Evolutionary conservation across 352 stramenopile genomes (phyloP).

Genomic region (Globisporangium irregulare): DNA sequence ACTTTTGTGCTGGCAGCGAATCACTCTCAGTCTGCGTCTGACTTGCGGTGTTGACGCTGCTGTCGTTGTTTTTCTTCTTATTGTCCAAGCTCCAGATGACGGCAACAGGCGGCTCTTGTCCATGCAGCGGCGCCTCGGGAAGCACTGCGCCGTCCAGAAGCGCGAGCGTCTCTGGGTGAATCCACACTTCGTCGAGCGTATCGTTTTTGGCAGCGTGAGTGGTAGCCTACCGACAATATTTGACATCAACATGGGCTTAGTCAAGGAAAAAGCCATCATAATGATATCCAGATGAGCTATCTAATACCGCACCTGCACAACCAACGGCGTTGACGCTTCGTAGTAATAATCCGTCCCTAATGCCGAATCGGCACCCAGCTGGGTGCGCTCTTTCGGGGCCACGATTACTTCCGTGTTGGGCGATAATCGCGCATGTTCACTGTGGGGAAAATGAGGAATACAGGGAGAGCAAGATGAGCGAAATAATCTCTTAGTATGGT

Average conservation of each 20-base stretch:
- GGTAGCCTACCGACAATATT: not conserved
- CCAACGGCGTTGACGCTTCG: conserved; percentile 46
- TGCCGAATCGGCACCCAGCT: conserved; percentile 20
- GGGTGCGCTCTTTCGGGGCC: conserved; percentile 63
- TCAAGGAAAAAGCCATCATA: not conserved
- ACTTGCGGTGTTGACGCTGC: not conserved
- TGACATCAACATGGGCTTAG: not conserved
- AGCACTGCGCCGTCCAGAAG: conserved; percentile 56
- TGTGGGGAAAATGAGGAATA: conserved; percentile 15
- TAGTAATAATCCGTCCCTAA: conserved; percentile 58
- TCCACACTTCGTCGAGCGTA: conserved; percentile 56
- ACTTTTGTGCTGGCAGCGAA: not conserved
- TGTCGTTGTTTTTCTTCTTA: not conserved
- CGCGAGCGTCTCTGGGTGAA: conserved; percentile 59
- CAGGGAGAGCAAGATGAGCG: not conserved
- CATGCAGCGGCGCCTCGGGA: conserved; percentile 22
- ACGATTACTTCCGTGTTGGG: conserved; percentile 75
- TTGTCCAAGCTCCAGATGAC: conserved; percentile 31
- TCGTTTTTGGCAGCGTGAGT: conserved; percentile 20
- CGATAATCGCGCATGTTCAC: conserved; percentile 65
- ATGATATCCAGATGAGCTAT: not conserved
- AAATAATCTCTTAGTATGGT: not conserved
- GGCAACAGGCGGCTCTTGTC: conserved; percentile 38
- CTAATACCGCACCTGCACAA: conserved; percentile 36
- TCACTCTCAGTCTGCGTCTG: conserved; percentile 6